Percentiles rank a stretch among this genome's conserved stretches.
Evolutionary conservation across 2,329 filamentous ascomycete species (phyloP).

Genomic region (Monascus ruber): DNA sequence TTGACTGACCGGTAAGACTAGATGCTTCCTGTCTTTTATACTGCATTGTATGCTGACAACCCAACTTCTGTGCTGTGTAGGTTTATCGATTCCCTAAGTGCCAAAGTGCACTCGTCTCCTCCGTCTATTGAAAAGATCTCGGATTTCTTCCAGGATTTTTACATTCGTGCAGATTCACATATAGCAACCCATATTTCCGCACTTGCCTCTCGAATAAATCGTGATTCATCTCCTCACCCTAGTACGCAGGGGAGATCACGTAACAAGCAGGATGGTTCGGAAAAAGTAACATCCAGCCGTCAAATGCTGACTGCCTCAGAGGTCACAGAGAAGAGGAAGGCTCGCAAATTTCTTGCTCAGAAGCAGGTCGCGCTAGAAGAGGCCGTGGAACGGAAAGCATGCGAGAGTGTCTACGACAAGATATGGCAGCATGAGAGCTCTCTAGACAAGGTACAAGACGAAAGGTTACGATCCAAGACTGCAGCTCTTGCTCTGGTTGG

Average conservation of each 20-base stretch:
- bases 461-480: constrained; percentile 87
- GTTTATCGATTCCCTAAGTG: constrained; percentile 81
- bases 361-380: constrained; percentile 74
- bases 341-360: constrained; percentile 63
- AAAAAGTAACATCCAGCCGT: constrained; percentile 43
- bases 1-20: constrained; percentile 65
- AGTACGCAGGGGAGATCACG: constrained; percentile 44
- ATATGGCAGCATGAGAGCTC: constrained; percentile 88
- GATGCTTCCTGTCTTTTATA: not conserved
- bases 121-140: constrained; percentile 73
- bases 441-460: constrained; percentile 87
- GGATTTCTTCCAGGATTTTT: constrained; percentile 90
- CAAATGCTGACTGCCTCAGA: constrained; percentile 89
- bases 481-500: constrained; percentile 83
- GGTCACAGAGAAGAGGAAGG: constrained; percentile 66
- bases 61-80: constrained; percentile 32
- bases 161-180: constrained; percentile 64
- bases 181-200: constrained; percentile 79
- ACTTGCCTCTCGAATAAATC: constrained; percentile 62
- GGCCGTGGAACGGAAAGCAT: constrained; percentile 75
- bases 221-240: constrained; percentile 51
- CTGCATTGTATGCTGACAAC: not conserved
- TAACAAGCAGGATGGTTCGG: constrained; percentile 22
- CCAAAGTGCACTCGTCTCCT: constrained; percentile 75
- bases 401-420: constrained; percentile 72